Evolutionary conservation across 2,329 filamentous ascomycete genomes (phyloP).

Genomic region (Pyricularia pennisetigena): DNA sequence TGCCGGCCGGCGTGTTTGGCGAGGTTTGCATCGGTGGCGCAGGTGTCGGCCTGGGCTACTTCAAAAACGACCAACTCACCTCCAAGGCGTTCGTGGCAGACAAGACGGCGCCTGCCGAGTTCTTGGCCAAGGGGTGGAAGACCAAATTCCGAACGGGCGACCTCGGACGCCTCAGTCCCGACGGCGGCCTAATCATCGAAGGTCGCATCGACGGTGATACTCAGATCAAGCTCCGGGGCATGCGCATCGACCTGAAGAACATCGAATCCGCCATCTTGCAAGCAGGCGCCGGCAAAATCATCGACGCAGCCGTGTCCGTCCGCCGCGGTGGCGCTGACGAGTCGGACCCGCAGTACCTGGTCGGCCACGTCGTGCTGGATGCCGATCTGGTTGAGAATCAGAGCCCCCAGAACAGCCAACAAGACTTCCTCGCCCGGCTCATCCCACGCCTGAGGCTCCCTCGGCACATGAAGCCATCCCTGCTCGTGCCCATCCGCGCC

Average conservation of each 20-base stretch:
- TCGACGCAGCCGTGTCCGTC: not conserved
- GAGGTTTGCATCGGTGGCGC: conserved; percentile 29
- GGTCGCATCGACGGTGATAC: conserved; percentile 30
- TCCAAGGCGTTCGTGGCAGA: not conserved
- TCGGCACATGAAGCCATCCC: not conserved
- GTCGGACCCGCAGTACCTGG: conserved; percentile 12
- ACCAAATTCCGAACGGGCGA: not conserved
- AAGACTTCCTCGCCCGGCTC: not conserved
- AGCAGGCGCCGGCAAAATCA: not conserved
- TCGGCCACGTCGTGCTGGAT: conserved; percentile 18
- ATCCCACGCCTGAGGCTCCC: not conserved
- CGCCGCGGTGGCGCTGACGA: conserved; percentile 5
- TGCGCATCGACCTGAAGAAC: not conserved
- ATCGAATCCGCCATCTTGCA: not conserved
- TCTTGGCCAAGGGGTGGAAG: not conserved
- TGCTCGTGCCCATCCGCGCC: not conserved
- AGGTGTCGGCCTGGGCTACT: conserved; percentile 28
- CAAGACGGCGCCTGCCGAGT: not conserved
- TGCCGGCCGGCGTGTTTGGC: conserved; percentile 24
- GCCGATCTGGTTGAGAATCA: too few relatives aligned
- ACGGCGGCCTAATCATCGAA: conserved; percentile 21
- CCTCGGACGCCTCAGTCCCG: not conserved
- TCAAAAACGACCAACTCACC: conserved; percentile 15
- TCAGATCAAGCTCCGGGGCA: conserved; percentile 30
- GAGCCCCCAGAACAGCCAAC: not conserved